phyloP scores from a whole-genome alignment of 1,284 basidiomycete genomes.

The Heterobasidion annosum region DNA sequence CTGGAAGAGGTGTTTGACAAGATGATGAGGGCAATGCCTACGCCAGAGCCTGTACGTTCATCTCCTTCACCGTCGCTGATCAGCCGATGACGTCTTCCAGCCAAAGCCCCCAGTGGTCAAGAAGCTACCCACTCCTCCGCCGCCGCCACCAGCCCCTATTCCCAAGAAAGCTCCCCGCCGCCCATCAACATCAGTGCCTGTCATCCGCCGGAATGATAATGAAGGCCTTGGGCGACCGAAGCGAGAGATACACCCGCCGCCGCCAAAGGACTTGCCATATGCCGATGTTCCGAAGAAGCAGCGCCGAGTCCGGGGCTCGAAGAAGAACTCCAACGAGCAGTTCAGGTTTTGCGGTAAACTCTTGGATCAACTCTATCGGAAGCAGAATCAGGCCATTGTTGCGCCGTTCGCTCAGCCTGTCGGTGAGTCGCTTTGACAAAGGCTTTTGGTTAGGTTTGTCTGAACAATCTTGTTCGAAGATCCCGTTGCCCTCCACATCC shows the following conservation, averaged over 20 bases:
- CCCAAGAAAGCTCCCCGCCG: constrained; percentile 51
- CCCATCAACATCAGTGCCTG: constrained; percentile 69
- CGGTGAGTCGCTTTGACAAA: constrained; percentile 41
- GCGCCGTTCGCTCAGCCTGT: constrained; percentile 92
- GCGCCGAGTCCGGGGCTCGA: constrained; percentile 50
- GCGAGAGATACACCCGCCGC: constrained; percentile 93
- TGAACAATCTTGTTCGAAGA: constrained; percentile 32
- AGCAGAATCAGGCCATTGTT: constrained; percentile 68
- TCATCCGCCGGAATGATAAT: constrained; percentile 65
- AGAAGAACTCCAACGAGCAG: constrained; percentile 75
- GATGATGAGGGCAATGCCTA: constrained; percentile 78
- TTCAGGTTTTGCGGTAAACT: constrained; percentile 77
- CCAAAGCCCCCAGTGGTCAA: constrained; percentile 34
- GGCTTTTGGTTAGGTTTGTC: not conserved
- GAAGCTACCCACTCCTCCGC: constrained; percentile 16
- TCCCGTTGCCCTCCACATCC: constrained; percentile 73
- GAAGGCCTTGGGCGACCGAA: constrained; percentile 73
- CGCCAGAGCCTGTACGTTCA: constrained; percentile 61
- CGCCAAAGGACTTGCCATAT: constrained; percentile 87
- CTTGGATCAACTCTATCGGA: constrained; percentile 71
- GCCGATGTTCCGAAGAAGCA: constrained; percentile 67
- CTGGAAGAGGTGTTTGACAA: constrained; percentile 86
- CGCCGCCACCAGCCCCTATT: constrained; percentile 20
- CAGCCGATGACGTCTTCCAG: constrained; percentile 14
- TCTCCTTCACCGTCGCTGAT: constrained; percentile 8